Conservation (phyloP, 2,329 filamentous ascomycete genomes). For the Reticulascus tulasneorum region DNA sequence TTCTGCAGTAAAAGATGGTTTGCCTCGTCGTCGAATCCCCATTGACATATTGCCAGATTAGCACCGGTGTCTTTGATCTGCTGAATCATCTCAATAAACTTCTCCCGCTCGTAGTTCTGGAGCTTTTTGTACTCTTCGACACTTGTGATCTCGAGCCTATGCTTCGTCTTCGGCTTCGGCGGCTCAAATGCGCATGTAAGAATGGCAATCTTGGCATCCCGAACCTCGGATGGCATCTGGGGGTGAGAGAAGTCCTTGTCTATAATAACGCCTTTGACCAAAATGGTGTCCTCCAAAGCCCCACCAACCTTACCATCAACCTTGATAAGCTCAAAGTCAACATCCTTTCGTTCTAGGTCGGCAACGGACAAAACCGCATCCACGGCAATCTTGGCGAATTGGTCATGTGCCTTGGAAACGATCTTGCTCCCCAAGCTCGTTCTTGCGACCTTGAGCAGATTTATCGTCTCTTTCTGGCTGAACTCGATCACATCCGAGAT, state of each 20-base stretch:
- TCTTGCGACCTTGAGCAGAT: conserved; percentile 90
- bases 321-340: conserved; percentile 99
- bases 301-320: conserved; percentile 98
- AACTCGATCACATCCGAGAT: conserved; percentile 93
- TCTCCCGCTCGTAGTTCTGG: conserved; percentile 90
- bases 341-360: conserved; percentile 91
- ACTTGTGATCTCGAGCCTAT: conserved; percentile 94
- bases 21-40: conserved; percentile 98
- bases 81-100: conserved; percentile 98
- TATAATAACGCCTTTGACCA: conserved; percentile 96
- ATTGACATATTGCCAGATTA: conserved; percentile 97
- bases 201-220: conserved; percentile 94
- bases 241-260: conserved; percentile 99
- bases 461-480: conserved; percentile 71
- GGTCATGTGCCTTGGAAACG: conserved; percentile 96
- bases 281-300: conserved; percentile 83
- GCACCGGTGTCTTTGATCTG: conserved; percentile 97
- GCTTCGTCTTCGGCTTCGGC: conserved; percentile 99
- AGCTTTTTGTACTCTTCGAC: conserved; percentile 99
- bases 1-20: conserved; percentile 97
- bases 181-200: conserved; percentile 97
- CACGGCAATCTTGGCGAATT: conserved; percentile 95
- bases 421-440: conserved; percentile 98
- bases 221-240: conserved; percentile 95
- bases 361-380: conserved; percentile 96